Percentiles rank a stretch among this genome's conserved stretches.
Evolutionary conservation across 1,139 yeast species (phyloP).

Genomic region (Sporopachydermia cereana): DNA sequence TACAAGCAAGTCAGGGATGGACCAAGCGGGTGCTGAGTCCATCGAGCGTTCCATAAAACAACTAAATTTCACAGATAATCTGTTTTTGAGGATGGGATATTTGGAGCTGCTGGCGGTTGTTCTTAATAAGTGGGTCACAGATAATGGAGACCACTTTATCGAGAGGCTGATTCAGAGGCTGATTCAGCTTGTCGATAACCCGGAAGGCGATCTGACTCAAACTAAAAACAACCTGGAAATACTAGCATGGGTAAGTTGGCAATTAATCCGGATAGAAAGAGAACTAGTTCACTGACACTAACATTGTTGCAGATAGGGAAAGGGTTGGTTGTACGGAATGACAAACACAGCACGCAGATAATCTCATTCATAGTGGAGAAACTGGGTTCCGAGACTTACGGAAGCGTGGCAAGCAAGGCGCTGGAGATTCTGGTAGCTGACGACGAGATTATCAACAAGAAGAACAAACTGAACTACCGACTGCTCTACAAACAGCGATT

Average conservation of each 20-base stretch:
- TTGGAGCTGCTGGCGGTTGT: constrained; percentile 46
- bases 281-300: no score
- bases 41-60: constrained; percentile 16
- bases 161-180: neutral
- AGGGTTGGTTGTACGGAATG: constrained; percentile 22
- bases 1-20: neutral
- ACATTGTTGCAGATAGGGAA: neutral
- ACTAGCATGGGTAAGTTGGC: constrained; percentile 6
- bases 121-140: constrained; percentile 39
- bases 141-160: neutral
- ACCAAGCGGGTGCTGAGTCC: constrained; percentile 11
- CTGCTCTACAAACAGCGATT: constrained; percentile 68
- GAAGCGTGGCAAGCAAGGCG: constrained; percentile 35
- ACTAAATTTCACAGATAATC: constrained; percentile 7
- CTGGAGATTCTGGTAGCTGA: constrained; percentile 59
- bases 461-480: constrained; percentile 48
- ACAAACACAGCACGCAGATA: constrained; percentile 33
- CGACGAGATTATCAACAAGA: constrained; percentile 44
- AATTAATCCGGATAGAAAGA: no score
- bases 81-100: constrained; percentile 39
- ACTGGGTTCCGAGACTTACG: constrained; percentile 23
- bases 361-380: constrained; percentile 27
- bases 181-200: no score
- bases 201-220: no score
- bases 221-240: no score